Evolutionary conservation across 306 rosid species (phyloP), one percentile per base, ranked within the genome.

Genomic region (Prunus dulcis): DNA sequence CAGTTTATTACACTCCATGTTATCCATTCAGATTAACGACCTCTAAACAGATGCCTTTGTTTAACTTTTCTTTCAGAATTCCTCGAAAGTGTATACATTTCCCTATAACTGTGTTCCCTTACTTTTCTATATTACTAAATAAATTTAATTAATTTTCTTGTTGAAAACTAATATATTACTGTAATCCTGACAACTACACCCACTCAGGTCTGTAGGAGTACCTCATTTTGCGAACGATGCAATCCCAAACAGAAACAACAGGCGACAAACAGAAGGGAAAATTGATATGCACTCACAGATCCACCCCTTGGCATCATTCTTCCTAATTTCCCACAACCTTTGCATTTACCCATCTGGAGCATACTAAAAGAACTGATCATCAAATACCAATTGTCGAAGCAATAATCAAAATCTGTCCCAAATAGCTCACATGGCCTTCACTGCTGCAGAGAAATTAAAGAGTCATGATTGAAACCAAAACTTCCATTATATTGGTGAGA

Each of bases 131-230:
- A 78, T 70, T 51, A 78, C 80, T 83, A 81, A 85, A 82, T 69
- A 79, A 79, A 80, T 63, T 79, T 77, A 83, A 88, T 80, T 67
- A 79, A 76, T 81, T 77, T 64, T 74, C 73, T 83, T 78, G 79
- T 86, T 23, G 58, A 83, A 80, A 80, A 76, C 86, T 89, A 86
- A 75, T 17, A 78, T 76, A 67, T 28, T 41, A 66, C 45, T 78
- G 79, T 57, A 79, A 81, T 79, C 75, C 74, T 72, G 76, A 84
- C 30, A 61, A 80, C 97, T 96, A 96, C 97, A 96, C 98, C 99
- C 97, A 96, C 93, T 92, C 98, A 77, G 99, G 99, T 84, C 92
- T 89, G 88, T 81, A 96, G 72, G 97, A 96, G 72, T 96, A 96
- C 92, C 96, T 96, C 99, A 91, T 92, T 82, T 96, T 96, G 84